Evolutionary conservation across 371 early-diverging fungal species (phyloP), one percentile per base, ranked within the genome.

Genomic region (Circinella minor): DNA sequence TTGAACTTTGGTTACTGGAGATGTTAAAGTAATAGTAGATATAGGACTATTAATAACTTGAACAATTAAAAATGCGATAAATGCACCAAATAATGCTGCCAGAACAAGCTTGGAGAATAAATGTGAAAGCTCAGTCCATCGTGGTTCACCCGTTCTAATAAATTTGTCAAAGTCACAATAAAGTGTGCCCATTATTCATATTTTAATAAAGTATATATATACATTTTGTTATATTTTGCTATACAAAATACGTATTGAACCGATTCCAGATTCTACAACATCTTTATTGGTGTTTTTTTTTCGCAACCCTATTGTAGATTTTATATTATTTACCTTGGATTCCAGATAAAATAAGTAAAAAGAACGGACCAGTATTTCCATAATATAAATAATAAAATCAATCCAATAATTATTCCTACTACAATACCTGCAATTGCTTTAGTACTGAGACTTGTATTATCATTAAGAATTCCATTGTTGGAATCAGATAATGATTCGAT

Each of bases 51-150:
- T 61, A 15, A 76, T 10, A 17, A 75, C 76, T 49, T 78, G 79
- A 36, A 70, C 43, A 11, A 78, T 51, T 13, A 76, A 66, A 17
- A 74, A 76, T 6, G 65, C 75, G 17, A 78, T 61, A 46, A 78
- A 74, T 4, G 68, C 59, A 8, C 68, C 61, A 49, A 78, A 76
- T 47, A 72, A n/a, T 65, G 70, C 70, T 8, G 71, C 47, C 6
- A 72, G 55, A n/a, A 72, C n/a, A 49, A 74, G 47, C 59, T 73
- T 69, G 38, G 68, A 70, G n/a, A 68, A 18, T 15, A 76, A 62
- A 1, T 76, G 74, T 4, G 70, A 67, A 37, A 74, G 65, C 62
- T 78, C 79, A 15, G 79, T 72, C 79, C 79, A 78, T 0, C 70
- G 37, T 36, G 79, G 79, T 55, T 78, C 79, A 63, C 79, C 79